Evolutionary conservation across 139 green algal genomes (phyloP).

Genomic region (Pleodorina starrii): DNA sequence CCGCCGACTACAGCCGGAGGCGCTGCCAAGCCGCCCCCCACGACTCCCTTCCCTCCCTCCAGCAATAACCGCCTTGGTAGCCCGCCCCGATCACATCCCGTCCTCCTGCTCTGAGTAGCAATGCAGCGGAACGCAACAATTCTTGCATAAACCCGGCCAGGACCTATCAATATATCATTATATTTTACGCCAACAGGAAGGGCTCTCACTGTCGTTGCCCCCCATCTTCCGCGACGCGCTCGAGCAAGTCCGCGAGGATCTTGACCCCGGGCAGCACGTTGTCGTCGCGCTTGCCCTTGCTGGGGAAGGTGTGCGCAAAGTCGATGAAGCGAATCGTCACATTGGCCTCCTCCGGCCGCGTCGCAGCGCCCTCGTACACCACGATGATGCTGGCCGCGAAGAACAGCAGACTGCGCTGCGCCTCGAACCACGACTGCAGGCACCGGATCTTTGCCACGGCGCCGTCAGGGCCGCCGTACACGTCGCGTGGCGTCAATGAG

Average conservation of each 20-base stretch:
- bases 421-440: slow-evolving; percentile 76
- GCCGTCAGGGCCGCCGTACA: slow-evolving; percentile 67
- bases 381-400: slow-evolving; percentile 84
- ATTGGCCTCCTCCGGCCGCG: slow-evolving; percentile 51
- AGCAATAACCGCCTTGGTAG: too few relatives aligned
- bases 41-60: too few relatives aligned
- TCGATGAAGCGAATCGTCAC: slow-evolving; percentile 80
- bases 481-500: slow-evolving; percentile 59
- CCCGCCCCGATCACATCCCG: too few relatives aligned
- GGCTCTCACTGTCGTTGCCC: too few relatives aligned
- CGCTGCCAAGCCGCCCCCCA: too few relatives aligned
- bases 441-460: slow-evolving; percentile 72
- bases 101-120: too few relatives aligned
- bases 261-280: slow-evolving; percentile 75
- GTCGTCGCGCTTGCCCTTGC: slow-evolving; percentile 65
- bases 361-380: slow-evolving; percentile 86
- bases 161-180: too few relatives aligned
- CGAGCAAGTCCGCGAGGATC: slow-evolving; percentile 2
- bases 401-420: slow-evolving; percentile 83
- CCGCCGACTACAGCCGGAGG: too few relatives aligned
- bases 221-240: too few relatives aligned
- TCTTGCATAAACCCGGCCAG: too few relatives aligned
- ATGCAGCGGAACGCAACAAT: too few relatives aligned
- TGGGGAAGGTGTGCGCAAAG: slow-evolving; percentile 89
- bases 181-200: too few relatives aligned